phyloP scores from a whole-genome alignment of 768 basidiomycete genomes.

The Russula sp. region DNA sequence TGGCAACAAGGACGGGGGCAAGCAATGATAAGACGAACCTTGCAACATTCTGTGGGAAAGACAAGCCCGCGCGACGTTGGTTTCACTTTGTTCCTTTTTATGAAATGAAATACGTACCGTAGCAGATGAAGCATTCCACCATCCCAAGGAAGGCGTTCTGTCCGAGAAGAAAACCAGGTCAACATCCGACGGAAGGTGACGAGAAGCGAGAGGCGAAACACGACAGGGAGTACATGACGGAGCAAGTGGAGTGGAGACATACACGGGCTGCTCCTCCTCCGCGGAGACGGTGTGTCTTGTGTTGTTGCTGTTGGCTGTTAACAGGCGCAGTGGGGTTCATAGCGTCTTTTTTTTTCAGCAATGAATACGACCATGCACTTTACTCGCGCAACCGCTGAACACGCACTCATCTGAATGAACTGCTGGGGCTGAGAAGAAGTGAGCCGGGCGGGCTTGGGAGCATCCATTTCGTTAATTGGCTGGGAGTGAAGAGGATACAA shows the following conservation, averaged over 20 bases:
- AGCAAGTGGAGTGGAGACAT: not conserved
- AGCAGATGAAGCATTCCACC: slow-evolving; percentile 66
- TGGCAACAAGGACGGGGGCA: not conserved
- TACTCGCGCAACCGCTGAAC: not conserved
- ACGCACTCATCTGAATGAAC: slow-evolving; percentile 59
- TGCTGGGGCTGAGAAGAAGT: slow-evolving; percentile 54
- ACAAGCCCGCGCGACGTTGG: not conserved
- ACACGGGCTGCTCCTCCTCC: slow-evolving; percentile 56
- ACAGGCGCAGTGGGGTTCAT: slow-evolving; percentile 40
- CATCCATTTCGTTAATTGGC: slow-evolving; percentile 27
- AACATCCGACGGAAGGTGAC: not conserved
- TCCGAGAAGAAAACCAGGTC: not conserved
- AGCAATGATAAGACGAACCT: slow-evolving; percentile 39
- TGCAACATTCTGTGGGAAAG: slow-evolving; percentile 54
- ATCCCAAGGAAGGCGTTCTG: slow-evolving; percentile 64
- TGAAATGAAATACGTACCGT: slow-evolving; percentile 40
- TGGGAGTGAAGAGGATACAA: not conserved
- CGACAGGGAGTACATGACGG: not conserved
- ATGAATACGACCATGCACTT: not conserved
- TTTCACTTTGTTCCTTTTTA: not conserved
- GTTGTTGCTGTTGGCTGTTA: slow-evolving; percentile 34
- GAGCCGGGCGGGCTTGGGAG: slow-evolving; percentile 27
- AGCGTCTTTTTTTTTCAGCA: slow-evolving; percentile 33
- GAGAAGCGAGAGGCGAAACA: not conserved
- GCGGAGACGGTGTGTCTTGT: slow-evolving; percentile 53